phyloP scores from a whole-genome alignment of 2,329 filamentous ascomycete genomes.

The Samsoniella hepiali region DNA sequence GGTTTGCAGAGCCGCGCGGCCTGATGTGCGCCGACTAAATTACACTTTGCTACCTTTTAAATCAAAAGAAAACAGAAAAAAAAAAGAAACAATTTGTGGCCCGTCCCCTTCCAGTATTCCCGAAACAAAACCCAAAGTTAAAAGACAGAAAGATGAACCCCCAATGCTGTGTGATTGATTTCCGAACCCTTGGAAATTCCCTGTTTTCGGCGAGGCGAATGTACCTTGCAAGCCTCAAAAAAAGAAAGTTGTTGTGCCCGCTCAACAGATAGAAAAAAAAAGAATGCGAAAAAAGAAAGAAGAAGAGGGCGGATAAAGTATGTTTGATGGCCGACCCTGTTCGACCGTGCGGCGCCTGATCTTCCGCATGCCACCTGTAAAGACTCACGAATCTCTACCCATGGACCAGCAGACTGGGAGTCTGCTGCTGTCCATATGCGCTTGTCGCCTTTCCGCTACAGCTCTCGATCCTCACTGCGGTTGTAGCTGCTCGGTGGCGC shows the following conservation, averaged over 20 bases:
- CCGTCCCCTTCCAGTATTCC: background rate
- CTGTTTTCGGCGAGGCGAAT: background rate
- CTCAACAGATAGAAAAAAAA: constrained; percentile 2
- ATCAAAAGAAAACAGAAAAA: background rate
- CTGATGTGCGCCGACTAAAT: constrained; percentile 4
- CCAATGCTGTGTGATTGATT: constrained; percentile 3
- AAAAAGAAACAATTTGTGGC: background rate
- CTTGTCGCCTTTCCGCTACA: constrained; percentile 27
- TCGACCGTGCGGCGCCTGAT: background rate
- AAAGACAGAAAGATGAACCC: background rate
- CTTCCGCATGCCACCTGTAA: background rate
- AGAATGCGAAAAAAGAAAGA: constrained; percentile 8
- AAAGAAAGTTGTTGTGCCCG: constrained; percentile 1
- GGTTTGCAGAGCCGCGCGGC: background rate
- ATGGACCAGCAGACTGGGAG: too few relatives aligned
- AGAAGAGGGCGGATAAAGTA: background rate
- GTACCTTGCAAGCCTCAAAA: background rate
- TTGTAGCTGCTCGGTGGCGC: constrained; percentile 36
- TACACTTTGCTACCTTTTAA: constrained; percentile 9
- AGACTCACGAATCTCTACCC: background rate
- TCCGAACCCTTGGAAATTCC: background rate
- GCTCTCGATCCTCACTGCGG: constrained; percentile 32
- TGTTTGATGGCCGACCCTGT: constrained; percentile 20
- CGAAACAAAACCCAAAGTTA: background rate
- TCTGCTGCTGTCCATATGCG: too few relatives aligned